Evolutionary conservation across 176 grass and related monocot species (phyloP), one percentile per base, ranked within the genome.

Genomic region (Carex scoparia): DNA sequence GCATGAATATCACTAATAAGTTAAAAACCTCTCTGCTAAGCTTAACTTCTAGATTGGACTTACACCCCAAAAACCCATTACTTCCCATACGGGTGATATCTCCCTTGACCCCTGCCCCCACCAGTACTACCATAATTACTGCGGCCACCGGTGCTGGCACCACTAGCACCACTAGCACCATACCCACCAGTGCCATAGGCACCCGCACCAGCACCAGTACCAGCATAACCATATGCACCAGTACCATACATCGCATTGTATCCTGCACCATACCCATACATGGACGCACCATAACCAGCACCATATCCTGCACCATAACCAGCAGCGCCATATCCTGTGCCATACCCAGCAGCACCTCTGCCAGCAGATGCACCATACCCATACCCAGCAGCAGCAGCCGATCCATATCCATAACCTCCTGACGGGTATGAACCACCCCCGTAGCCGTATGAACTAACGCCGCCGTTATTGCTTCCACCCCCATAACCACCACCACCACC

Each of bases 41-140:
- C 42, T 84, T 69, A 16, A 84, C 46, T 33, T 84, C 63, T 66
- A 69, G 44, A 54, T 69, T 69, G 38, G 48, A 49, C 68, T 54
- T 75, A 49, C 18, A 23, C 44, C 27, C 35, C 48, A 53, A 35
- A 63, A 63, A 64, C 8, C 70, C 44, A 30, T 63, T 78, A 60
- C 86, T 95, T 95, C 62, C 89, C 89, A 69, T 95, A 95, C 0
- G 94, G 94, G n/a, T 95, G 94, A 60, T 95, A 93, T 74, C 91
- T 93, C 84, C 86, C 90, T 9, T 89, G 84, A 15, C 94, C 90
- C 75, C 91, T 84, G 23, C 91, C 89, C 8, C 83, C 62, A 3
- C 84, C 51, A 74, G 79, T 84, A 83, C 91, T 84, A 83, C 91
- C 89, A 79, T 91, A 91, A 48, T 83, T 85, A 33, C 87, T 80